These are phyloP conservation scores for Coniochaeta ligniaria DNA, from an alignment of 2,329 filamentous ascomycete genomes.

Conservation along the genomic window DNA sequence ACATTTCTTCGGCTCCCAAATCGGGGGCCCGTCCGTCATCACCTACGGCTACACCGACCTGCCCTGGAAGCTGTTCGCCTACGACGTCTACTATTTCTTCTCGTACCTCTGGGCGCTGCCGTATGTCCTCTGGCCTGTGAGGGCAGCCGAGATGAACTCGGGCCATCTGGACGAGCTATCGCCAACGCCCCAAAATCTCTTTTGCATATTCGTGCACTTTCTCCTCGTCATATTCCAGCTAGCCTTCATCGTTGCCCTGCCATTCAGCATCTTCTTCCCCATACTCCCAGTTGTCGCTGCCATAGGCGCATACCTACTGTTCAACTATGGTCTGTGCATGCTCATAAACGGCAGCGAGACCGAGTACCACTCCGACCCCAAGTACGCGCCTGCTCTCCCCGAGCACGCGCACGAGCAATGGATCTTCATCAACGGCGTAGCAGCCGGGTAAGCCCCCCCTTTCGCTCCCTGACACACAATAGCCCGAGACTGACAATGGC, in stretches of 20 bases:
- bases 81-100: constrained; percentile 50
- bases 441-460: constrained; percentile 39
- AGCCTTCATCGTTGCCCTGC: constrained; percentile 51
- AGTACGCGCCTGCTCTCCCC: constrained; percentile 39
- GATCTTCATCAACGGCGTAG: constrained; percentile 75
- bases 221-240: constrained; percentile 54
- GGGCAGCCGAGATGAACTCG: constrained; percentile 34
- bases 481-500: neutral
- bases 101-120: constrained; percentile 49
- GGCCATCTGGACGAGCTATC: constrained; percentile 58
- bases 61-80: constrained; percentile 41
- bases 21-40: constrained; percentile 49
- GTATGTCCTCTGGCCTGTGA: constrained; percentile 52
- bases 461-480: neutral
- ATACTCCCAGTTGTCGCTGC: constrained; percentile 37
- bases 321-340: constrained; percentile 45
- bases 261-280: constrained; percentile 39
- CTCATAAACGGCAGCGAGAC: constrained; percentile 44
- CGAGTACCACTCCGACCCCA: constrained; percentile 43
- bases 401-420: constrained; percentile 60
- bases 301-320: constrained; percentile 34
- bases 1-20: constrained; percentile 51
- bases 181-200: constrained; percentile 47
- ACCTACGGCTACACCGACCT: constrained; percentile 55
- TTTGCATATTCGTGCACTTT: constrained; percentile 49